Evolutionary conservation across 2,329 filamentous ascomycete genomes (phyloP), one percentile per base, ranked within the genome.

Genomic region (Sporothrix globosa): DNA sequence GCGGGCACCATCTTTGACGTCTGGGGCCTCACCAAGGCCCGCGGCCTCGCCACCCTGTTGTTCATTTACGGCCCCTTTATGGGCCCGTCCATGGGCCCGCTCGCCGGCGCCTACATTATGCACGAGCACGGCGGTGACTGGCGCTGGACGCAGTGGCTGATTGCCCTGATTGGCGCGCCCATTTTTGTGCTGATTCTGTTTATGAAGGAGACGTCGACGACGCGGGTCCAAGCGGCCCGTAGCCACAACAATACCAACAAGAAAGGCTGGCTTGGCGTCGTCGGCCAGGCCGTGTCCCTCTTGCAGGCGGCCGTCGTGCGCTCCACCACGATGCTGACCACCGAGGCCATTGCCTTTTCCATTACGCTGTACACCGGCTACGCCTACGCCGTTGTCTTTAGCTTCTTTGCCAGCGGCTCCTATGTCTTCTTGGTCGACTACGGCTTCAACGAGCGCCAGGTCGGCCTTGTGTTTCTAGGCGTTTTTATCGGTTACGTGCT

Each of bases 1-100:
- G 89, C 89, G 1, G 90, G 89, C 27, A 87, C 87, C 2, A 87
- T 92, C 48, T 85, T 87, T 19, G 90, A 92, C 76, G 82, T 91
- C 78, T 69, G 67, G 67, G 56, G 56, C 54, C 4, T 10, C 30
- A 41, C 1, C 44, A 52, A 53, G n/a, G 56, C 44, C 7, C 41
- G 67, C 19, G 67, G 41, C 13, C 9, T 69, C 30, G 67, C 67
- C n/a, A 53, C 10, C 4, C 46, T 69, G 6, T 19, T 69, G 10
- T 69, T 69, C 14, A 44, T 63, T 9, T 63, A 48, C 14, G 67
- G 67, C 0, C 67, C 67, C 24, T 69, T 58, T n/a, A 30, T 69
- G 41, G 67, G 54, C 4, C 67, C 67, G 10, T 52, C 54, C 30
- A 48, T 69, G 41, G 67, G 54, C 11, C 67, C 67, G 17, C 6